Evolutionary conservation across 768 basidiomycete species (phyloP).

Genomic region (Saitozyma podzolica): DNA sequence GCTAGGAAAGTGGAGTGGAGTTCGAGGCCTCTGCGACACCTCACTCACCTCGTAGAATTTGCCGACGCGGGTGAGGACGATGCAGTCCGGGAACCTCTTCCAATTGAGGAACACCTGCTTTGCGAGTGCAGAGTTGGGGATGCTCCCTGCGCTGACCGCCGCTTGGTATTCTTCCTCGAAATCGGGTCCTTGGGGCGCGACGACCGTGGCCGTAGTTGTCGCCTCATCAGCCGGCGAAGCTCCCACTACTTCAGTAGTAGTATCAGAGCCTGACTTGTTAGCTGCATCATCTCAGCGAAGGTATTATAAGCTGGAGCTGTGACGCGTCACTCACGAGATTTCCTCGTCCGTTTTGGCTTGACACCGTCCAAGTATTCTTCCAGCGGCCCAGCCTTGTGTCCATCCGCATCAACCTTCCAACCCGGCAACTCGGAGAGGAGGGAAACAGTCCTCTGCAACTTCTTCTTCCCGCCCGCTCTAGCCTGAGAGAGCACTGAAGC

Average conservation of each 20-base stretch:
- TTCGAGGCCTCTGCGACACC: neutral
- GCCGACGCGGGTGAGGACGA: conserved; percentile 87
- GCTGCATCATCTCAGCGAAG: neutral
- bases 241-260: neutral
- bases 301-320: neutral
- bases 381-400: conserved; percentile 2
- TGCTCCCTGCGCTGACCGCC: conserved; percentile 13
- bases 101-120: conserved; percentile 71
- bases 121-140: conserved; percentile 61
- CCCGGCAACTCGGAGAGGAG: neutral
- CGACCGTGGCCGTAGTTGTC: neutral
- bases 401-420: neutral
- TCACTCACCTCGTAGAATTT: conserved; percentile 85
- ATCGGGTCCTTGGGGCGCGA: neutral
- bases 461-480: neutral
- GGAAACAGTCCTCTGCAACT: neutral
- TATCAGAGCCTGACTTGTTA: neutral
- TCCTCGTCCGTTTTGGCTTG: neutral
- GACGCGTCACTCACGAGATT: neutral
- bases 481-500: neutral
- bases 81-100: conserved; percentile 76
- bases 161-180: conserved; percentile 4
- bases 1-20: neutral
- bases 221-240: neutral
- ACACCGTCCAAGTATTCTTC: neutral